phyloP scores from a whole-genome alignment of 495 filamentous ascomycete genomes.

The Neurospora hispaniola region DNA sequence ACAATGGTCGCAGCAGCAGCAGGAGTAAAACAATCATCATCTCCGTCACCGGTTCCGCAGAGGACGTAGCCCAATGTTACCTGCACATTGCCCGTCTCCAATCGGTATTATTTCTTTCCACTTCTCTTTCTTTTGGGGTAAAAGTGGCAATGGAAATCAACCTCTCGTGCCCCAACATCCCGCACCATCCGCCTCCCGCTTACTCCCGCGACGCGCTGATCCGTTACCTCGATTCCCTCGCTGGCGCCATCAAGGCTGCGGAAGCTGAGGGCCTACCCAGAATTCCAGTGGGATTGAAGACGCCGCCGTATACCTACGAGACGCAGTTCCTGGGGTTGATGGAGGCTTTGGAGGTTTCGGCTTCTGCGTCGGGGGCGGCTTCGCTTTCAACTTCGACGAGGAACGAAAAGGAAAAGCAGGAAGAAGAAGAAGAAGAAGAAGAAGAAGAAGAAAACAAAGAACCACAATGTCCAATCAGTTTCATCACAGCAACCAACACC shows the following conservation, averaged over 20 bases:
- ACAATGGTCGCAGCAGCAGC: conserved; percentile 18
- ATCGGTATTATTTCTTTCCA: background rate
- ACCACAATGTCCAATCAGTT: conserved; percentile 34
- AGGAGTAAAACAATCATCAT: conserved; percentile 50
- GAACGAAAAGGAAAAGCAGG: too few species aligned
- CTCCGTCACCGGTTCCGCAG: conserved; percentile 52
- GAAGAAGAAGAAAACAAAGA: background rate
- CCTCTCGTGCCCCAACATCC: conserved; percentile 65
- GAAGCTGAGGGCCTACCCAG: background rate
- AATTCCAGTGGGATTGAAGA: conserved; percentile 52
- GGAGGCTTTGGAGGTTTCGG: conserved; percentile 27
- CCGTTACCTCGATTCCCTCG: conserved; percentile 11
- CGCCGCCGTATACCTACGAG: conserved; percentile 58
- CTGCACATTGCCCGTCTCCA: conserved; percentile 13
- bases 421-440: too few species aligned
- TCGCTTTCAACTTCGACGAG: too few species aligned
- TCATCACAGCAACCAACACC: conserved; percentile 64
- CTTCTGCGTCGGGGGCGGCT: too few species aligned
- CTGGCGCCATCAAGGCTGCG: background rate
- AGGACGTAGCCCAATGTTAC: conserved; percentile 40
- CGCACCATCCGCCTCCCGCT: conserved; percentile 52
- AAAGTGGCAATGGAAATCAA: conserved; percentile 50
- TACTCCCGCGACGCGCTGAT: conserved; percentile 40
- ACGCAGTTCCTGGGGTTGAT: conserved; percentile 48
- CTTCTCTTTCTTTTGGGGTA: too few species aligned